Base-by-base conservation (phyloP, 148 eudicot genomes). In the Vaccinium darrowii region DNA sequence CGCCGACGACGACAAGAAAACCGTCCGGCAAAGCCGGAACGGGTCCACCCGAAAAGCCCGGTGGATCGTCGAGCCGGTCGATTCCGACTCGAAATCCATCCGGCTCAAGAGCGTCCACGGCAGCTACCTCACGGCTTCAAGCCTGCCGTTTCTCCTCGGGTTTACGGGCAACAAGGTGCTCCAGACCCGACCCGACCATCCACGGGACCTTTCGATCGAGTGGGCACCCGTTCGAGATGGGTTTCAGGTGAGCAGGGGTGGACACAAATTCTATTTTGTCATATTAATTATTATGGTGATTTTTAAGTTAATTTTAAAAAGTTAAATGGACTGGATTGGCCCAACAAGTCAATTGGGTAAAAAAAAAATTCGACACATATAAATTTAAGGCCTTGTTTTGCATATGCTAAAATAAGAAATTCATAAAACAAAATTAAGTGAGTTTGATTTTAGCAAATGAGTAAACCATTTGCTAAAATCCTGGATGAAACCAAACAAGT, bases 181-280 rank as follows among this genome's bases (percentile, higher is more conserved):
- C 18, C 96, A 93, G 49, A 90, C 92, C 81, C 51, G 52, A 11
- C 88, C 86, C 83, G 91, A 88, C 0, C 81, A 80, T 8, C 33
- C 7, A 5, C 49, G 54, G 25, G 91, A 91, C 56, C 43, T 78
- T 11, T 18, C 82, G 2, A 85, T 89, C 15, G 94, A 91, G 76
- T 96, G 98, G 98, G 90, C 88, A 75, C 96, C 98, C 0, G 89
- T 93, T 1, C 77, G 89, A 51, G 95, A 96, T 13, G 98, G 98
- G 73, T 89, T 92, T 53, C 91, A 86, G 86, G 85, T 92, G 43
- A 91, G 89, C 47, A 43, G 6, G 47, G 47, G 47, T 43, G 47
- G 47, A 43, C 6, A 5, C 5, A 43, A 43, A 43, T 43, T 5
- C 47, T 4, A 5, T 0, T 43, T 43, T 43, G 1, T 43, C 47